phyloP scores from a whole-genome alignment of 2,329 filamentous ascomycete genomes.

The Talaromyces sp. region DNA sequence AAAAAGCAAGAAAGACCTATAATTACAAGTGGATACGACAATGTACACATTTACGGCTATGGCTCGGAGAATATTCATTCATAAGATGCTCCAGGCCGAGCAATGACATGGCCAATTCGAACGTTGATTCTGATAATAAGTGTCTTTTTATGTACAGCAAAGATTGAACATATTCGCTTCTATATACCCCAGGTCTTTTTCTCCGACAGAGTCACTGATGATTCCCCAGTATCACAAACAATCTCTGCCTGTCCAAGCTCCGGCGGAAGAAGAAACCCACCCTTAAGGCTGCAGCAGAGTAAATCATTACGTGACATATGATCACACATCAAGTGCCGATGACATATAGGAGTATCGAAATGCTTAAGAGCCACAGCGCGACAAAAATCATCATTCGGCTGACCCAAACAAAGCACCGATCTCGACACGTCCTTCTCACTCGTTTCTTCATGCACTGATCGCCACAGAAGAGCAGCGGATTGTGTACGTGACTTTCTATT shows the following conservation, averaged over 20 bases:
- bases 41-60: no score
- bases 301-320: slow-evolving; percentile 6
- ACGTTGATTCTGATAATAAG: no score
- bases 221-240: slow-evolving; percentile 10
- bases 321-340: slow-evolving; percentile 7
- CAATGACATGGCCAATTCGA: no score
- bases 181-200: slow-evolving; percentile 13
- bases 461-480: slow-evolving; percentile 16
- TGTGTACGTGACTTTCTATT: slow-evolving; percentile 13
- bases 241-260: slow-evolving; percentile 17
- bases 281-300: slow-evolving; percentile 14
- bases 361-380: slow-evolving; percentile 16
- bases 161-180: no score
- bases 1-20: no score
- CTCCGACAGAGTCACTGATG: background rate
- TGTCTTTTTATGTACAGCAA: no score
- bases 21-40: no score
- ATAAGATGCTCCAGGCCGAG: no score
- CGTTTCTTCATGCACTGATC: slow-evolving; percentile 14
- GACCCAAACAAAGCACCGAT: slow-evolving; percentile 17
- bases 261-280: slow-evolving; percentile 15
- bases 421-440: slow-evolving; percentile 14
- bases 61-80: no score
- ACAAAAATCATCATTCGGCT: slow-evolving; percentile 11
- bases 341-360: slow-evolving; percentile 17